Percentiles rank a stretch among this genome's conserved stretches.
Conservation (phyloP, 192 early-diverging fungal genomes). For the Coemansia sp. region DNA sequence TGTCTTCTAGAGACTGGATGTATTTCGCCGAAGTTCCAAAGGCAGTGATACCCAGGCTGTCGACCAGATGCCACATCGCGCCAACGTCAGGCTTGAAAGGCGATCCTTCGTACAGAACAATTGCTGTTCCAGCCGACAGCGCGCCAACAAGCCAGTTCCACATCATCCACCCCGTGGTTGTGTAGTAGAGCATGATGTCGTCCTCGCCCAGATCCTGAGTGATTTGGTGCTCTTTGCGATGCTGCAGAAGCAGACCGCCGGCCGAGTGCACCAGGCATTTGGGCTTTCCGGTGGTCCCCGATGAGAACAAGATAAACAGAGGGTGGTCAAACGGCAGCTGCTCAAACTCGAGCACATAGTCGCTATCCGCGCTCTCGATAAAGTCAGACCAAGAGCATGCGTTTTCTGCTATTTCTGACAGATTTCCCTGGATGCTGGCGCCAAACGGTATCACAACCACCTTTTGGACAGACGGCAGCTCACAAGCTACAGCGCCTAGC, state of each 20-base stretch:
- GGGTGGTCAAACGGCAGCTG: constrained; percentile 92
- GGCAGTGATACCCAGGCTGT: constrained; percentile 74
- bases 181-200: constrained; percentile 91
- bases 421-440: constrained; percentile 16
- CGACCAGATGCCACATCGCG: constrained; percentile 77
- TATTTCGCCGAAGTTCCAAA: constrained; percentile 97
- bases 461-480: constrained; percentile 66
- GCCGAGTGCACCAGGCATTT: constrained; percentile 96
- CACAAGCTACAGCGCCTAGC: constrained; percentile 67
- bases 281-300: constrained; percentile 93
- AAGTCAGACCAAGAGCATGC: constrained; percentile 58
- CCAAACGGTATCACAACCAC: constrained; percentile 83
- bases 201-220: constrained; percentile 71
- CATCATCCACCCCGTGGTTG: constrained; percentile 98
- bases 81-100: constrained; percentile 83
- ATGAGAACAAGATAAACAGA: constrained; percentile 87
- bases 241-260: constrained; percentile 87
- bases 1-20: constrained; percentile 85
- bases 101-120: constrained; percentile 90
- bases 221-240: constrained; percentile 91
- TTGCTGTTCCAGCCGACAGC: constrained; percentile 73
- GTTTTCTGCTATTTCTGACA: constrained; percentile 23
- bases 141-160: constrained; percentile 96
- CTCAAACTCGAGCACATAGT: constrained; percentile 64
- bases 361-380: constrained; percentile 41